Evolutionary conservation across 108 stramenopile species (phyloP).

Genomic region (Pseudonitzschia pungens): DNA sequence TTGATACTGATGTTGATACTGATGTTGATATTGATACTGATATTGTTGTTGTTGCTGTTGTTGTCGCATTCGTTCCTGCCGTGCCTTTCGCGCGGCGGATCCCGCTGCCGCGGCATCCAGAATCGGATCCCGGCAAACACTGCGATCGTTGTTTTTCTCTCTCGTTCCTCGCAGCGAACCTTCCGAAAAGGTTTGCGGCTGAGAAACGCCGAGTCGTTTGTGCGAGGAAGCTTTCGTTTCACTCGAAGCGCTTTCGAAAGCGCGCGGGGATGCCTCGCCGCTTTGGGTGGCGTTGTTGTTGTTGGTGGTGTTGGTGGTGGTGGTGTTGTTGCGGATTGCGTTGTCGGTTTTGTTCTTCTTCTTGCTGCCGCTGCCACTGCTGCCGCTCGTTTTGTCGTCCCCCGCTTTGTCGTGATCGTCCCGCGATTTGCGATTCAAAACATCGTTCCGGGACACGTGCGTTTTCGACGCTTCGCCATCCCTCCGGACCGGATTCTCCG

Average conservation of each 20-base stretch:
- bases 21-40: neutral
- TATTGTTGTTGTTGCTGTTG: neutral
- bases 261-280: no score
- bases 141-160: neutral
- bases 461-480: neutral
- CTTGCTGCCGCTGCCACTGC: neutral
- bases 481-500: neutral
- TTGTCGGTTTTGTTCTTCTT: neutral
- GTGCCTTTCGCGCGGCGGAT: constrained; percentile 25
- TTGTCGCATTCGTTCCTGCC: constrained; percentile 17
- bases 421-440: no score
- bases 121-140: constrained; percentile 26
- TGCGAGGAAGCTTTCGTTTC: no score
- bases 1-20: neutral
- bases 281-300: no score
- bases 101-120: constrained; percentile 36
- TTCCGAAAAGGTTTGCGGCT: constrained; percentile 5
- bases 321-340: no score
- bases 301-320: no score
- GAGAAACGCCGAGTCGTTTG: neutral
- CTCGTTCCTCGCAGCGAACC: constrained; percentile 2
- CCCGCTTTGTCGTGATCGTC: no score
- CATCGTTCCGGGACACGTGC: no score
- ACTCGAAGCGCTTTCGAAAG: no score
- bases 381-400: no score